Evolutionary conservation across 208 protist species (phyloP).

Genomic region (Acanthamoeba triangularis): DNA sequence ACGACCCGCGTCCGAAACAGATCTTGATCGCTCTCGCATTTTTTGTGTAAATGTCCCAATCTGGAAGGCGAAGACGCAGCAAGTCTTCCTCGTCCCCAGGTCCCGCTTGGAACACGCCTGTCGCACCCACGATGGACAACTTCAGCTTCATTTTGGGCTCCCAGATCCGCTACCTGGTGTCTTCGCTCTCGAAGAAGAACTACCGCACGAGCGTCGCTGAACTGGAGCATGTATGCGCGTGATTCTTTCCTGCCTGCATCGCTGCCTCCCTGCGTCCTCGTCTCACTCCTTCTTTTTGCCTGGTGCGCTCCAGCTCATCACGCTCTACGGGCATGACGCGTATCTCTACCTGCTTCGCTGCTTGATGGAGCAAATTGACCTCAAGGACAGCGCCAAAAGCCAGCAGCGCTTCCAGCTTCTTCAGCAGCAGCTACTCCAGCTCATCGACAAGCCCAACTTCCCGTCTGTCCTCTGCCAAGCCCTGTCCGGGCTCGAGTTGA

Average conservation of each 20-base stretch:
- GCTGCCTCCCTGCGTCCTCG: background rate
- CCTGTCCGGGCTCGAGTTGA: slow-evolving; percentile 77
- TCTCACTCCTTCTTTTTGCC: background rate
- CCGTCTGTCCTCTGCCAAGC: slow-evolving; percentile 81
- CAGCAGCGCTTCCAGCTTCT: slow-evolving; percentile 84
- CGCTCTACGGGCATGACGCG: slow-evolving; percentile 88
- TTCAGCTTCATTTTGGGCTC: slow-evolving; percentile 81
- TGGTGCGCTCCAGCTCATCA: slow-evolving; percentile 79
- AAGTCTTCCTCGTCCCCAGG: slow-evolving; percentile 41
- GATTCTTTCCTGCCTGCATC: background rate
- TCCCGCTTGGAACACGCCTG: slow-evolving; percentile 30
- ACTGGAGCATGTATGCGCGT: slow-evolving; percentile 81
- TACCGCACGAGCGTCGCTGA: slow-evolving; percentile 77
- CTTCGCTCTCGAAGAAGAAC: slow-evolving; percentile 82
- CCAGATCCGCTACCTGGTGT: slow-evolving; percentile 82
- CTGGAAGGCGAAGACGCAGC: slow-evolving; percentile 47
- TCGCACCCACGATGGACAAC: slow-evolving; percentile 40
- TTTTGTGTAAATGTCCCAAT: slow-evolving; percentile 65
- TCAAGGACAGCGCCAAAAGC: slow-evolving; percentile 82
- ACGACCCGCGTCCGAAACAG: background rate
- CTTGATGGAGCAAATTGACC: slow-evolving; percentile 85
- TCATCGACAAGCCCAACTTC: slow-evolving; percentile 85
- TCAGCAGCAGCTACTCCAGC: slow-evolving; percentile 80
- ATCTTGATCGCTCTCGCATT: background rate
- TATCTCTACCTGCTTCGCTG: slow-evolving; percentile 84